Base-by-base conservation (phyloP, 2,329 filamentous ascomycete species). In the Colletotrichum sublineola region DNA sequence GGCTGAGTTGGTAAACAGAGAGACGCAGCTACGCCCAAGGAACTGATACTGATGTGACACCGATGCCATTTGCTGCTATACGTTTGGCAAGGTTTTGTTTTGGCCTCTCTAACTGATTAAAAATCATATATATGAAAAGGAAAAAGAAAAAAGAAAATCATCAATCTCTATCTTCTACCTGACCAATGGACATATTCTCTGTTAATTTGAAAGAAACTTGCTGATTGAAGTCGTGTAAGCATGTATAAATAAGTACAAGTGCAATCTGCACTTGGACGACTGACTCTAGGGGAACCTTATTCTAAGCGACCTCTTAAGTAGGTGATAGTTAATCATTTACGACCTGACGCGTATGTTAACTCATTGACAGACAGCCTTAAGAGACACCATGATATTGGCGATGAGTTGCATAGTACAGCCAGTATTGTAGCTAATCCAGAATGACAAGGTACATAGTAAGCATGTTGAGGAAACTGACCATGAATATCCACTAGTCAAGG, bases 401-500 rank as follows among this genome's bases (percentile, higher is more conserved):
- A 29, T 29, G 24, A 9, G 24, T 6, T 9, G 14, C 6, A 46
- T n/a, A 11, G 9, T 52, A 31, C 12, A 31, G 6, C 50, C 8
- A n/a, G 2, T 8, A 20, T 9, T 2, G 7, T n/a, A 7, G 44
- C 7, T 4, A 20, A 2, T 4, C 3, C 15, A 8, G 15, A 42
- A 8, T 36, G 2, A 0, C 6, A 9, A 7, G 7, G 12, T 3
- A 20, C 18, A n/a, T 20, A 46, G 2, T 8, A 20, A 3, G 8
- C 1, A 18, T 6, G 18, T 6, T 44, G 15, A 12, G 6, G 1
- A 46, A n/a, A n/a, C n/a, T n/a, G n/a, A n/a, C n/a, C 5, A 62
- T n/a, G 29, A 24, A 36, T 3, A 3, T 20, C 4, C 42, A 58
- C 48, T 56, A 46, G 68, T 71, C 68, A 68, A 71, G 57, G 68